Evolutionary conservation across 306 rosid species (phyloP), one percentile per base, ranked within the genome.

Genomic region (Trifolium dubium): DNA sequence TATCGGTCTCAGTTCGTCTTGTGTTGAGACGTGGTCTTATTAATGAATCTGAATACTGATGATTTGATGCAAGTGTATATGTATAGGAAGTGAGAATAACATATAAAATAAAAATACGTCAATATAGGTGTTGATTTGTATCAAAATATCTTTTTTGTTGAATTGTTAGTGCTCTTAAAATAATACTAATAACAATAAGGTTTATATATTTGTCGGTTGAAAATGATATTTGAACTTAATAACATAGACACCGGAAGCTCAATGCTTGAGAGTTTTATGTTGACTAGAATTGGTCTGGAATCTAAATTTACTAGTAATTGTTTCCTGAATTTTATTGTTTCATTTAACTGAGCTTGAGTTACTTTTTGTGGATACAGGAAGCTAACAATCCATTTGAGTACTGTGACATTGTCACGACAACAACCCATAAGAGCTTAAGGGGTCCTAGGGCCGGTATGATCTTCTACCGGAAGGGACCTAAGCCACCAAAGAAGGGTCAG

Each of bases 401-500:
- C 79, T 92, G 98, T 84, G 98, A 90, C 84, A 82, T 92, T 11
- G 98, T 92, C 46, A 92, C 96, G 6, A 92, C 96, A 71, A 92
- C 98, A 39, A 92, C 98, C 75, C 98, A 92, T 83, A 92, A 92
- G 86, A 92, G 98, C 46, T 85, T 92, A 84, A 87, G 98, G 75
- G 98, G 98, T 71, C 98, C 98, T 0, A 88, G 98, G 89, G 91
- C 98, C 1, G 98, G 98, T 73, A 92, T 92, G 98, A 92, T 92
- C 87, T 92, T 92, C 80, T 89, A 89, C 78, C 37, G 91, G 84
- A 91, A 93, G 84, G 98, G 97, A 31, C 97, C 96, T 14, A 93
- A 93, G 35, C 98, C 96, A 14, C 82, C 96, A n/a, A 91, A 93
- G 90, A 91, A 93, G 84, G 97, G 97, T 60, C 97, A 93, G 79